Percentiles rank a stretch among this genome's conserved stretches.
phyloP scores from a whole-genome alignment of 345 rosid species.

The Eucalyptus tenuipes region DNA sequence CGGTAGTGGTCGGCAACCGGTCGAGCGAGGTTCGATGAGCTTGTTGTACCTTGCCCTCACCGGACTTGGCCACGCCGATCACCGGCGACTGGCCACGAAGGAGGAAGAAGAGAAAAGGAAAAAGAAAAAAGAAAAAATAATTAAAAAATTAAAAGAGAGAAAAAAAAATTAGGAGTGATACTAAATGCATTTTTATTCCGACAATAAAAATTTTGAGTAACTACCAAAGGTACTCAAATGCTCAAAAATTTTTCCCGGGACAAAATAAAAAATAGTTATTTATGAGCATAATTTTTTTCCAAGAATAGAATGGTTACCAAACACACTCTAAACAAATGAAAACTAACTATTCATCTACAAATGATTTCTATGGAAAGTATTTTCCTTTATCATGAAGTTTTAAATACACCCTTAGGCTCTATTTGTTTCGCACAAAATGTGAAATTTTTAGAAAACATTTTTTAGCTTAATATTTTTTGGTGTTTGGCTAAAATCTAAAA shows the following conservation, averaged over 20 bases:
- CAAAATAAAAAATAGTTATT: no score
- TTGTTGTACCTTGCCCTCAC: fast-evolving
- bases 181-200: fast-evolving
- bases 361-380: no score
- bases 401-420: no score
- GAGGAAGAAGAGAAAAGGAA: no score
- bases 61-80: fast-evolving
- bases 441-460: no score
- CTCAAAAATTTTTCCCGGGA: fast-evolving
- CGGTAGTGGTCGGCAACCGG: fast-evolving
- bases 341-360: no score
- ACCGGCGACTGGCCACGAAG: fast-evolving
- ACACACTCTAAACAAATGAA: no score
- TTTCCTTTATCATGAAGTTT: no score
- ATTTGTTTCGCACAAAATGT: no score
- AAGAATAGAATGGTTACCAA: fast-evolving
- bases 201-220: fast-evolving
- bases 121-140: fast-evolving
- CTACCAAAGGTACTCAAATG: fast-evolving
- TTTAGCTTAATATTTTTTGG: fast-evolving
- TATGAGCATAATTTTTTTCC: fast-evolving
- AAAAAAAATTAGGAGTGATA: no score
- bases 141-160: no score
- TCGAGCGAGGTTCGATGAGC: fast-evolving
- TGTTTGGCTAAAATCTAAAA: no score